Evolutionary conservation across 176 grass and related monocot genomes (phyloP).

Genomic region (Bonia amplexicaulis): DNA sequence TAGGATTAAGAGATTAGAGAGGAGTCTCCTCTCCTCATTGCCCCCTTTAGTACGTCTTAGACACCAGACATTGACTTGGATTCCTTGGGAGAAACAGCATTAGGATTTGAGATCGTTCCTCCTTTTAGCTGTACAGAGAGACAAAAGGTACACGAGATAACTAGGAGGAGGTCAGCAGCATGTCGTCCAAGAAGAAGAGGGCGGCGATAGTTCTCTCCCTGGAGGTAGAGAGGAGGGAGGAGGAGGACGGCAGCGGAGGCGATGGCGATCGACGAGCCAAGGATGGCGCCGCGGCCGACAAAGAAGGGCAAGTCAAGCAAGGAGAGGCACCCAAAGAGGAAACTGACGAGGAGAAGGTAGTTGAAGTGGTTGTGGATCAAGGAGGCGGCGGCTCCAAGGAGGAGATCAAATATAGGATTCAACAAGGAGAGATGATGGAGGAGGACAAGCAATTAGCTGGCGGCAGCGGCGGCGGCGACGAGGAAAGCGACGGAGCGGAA

Average conservation of each 20-base stretch:
- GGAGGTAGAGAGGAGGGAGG: constrained; percentile 38
- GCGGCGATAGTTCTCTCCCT: constrained; percentile 64
- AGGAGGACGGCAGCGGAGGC: background rate
- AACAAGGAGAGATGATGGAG: constrained; percentile 26
- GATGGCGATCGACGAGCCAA: background rate
- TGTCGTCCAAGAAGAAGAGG: constrained; percentile 72
- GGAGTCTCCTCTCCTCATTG: constrained; percentile 46
- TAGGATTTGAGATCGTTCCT: constrained; percentile 55
- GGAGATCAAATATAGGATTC: constrained; percentile 44
- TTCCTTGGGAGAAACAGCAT: constrained; percentile 51
- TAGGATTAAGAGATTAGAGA: constrained; percentile 34
- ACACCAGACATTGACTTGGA: constrained; percentile 85
- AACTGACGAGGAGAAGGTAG: constrained; percentile 28
- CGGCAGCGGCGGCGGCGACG: background rate
- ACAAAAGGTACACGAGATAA: constrained; percentile 45
- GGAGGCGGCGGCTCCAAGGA: constrained; percentile 23
- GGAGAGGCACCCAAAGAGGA: constrained; percentile 15
- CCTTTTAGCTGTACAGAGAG: constrained; percentile 39
- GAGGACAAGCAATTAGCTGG: constrained; percentile 33
- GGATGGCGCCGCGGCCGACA: background rate
- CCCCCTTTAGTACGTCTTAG: constrained; percentile 51
- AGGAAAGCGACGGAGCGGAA: constrained; percentile 16
- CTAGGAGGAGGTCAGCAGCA: constrained; percentile 39
- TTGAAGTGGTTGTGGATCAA: constrained; percentile 44
- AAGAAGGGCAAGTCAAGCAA: constrained; percentile 26